Conservation (phyloP, 306 rosid genomes). For the Cicer chorassanicum region DNA sequence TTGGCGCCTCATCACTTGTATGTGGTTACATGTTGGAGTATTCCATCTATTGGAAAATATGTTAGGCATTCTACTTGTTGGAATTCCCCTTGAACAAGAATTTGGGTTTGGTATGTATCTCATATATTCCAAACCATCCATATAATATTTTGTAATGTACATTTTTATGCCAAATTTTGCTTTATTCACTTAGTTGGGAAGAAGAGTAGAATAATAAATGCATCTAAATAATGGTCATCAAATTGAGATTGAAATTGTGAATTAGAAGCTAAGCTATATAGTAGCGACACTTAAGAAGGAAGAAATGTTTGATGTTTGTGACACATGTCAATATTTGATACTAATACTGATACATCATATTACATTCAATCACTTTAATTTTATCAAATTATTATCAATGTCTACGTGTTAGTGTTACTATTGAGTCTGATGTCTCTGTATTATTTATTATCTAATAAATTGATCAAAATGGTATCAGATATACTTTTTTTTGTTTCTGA, state of each 20-base stretch:
- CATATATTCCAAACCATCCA: constrained; percentile 6
- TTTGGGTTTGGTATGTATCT: constrained; percentile 84
- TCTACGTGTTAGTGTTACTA: not conserved
- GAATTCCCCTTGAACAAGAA: constrained; percentile 95
- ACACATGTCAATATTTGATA: too few species aligned
- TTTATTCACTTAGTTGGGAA: not conserved
- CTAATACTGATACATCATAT: too few species aligned
- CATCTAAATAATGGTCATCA: too few species aligned
- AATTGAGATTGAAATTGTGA: not conserved
- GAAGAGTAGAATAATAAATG: not conserved
- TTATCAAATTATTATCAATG: not conserved
- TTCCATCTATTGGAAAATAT: constrained; percentile 86
- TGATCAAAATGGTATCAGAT: constrained; percentile 16
- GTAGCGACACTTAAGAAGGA: not conserved
- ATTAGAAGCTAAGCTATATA: not conserved
- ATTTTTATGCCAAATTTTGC: not conserved
- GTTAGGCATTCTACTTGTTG: constrained; percentile 83
- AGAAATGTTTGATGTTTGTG: not conserved
- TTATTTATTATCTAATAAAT: not conserved
- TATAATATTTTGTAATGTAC: not conserved
- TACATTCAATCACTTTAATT: not conserved
- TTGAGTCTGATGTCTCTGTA: not conserved
- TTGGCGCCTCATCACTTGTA: constrained; percentile 89
- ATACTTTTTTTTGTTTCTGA: constrained; percentile 25
- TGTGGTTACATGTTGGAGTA: constrained; percentile 94